Percentiles rank a stretch among this genome's conserved stretches.
phyloP scores from a whole-genome alignment of 2,329 filamentous ascomycete species.

The Aspergillus latus region DNA sequence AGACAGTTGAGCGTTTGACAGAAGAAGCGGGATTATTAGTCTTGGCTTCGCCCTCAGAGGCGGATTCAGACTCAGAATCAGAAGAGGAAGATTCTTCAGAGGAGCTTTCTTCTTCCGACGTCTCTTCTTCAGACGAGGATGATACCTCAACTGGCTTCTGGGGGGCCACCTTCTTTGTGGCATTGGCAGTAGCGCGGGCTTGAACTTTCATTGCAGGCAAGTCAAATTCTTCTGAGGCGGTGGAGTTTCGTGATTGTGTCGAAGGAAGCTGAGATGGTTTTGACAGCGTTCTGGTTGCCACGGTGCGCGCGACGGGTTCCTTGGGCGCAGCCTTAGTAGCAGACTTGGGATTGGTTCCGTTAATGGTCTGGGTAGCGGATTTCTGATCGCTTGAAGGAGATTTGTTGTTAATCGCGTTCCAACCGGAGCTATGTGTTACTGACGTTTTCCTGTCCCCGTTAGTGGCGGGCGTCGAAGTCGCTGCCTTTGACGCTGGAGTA shows the following conservation, averaged over 20 bases:
- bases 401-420: conserved; percentile 10
- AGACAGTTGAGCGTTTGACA: conserved; percentile 1
- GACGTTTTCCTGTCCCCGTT: not conserved
- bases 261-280: not conserved
- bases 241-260: conserved; percentile 10
- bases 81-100: conserved; percentile 6
- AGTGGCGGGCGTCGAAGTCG: not conserved
- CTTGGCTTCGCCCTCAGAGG: conserved; percentile 4
- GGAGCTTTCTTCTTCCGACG: not conserved
- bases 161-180: conserved; percentile 1
- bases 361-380: not conserved
- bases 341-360: conserved; percentile 1
- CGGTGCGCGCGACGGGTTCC: not conserved
- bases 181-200: not conserved
- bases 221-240: conserved; percentile 1
- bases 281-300: not conserved
- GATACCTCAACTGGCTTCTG: conserved; percentile 4
- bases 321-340: conserved; percentile 1
- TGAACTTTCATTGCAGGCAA: conserved; percentile 5
- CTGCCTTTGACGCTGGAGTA: not conserved
- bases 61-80: conserved; percentile 11
- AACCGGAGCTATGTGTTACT: not conserved
- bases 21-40: not conserved
- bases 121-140: conserved; percentile 9
- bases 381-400: not conserved